A percentile compares a stretch with the other conserved stretches of the same genome.
phyloP scores from a whole-genome alignment of 2,329 filamentous ascomycete species.

The Juglanconis oblonga region DNA sequence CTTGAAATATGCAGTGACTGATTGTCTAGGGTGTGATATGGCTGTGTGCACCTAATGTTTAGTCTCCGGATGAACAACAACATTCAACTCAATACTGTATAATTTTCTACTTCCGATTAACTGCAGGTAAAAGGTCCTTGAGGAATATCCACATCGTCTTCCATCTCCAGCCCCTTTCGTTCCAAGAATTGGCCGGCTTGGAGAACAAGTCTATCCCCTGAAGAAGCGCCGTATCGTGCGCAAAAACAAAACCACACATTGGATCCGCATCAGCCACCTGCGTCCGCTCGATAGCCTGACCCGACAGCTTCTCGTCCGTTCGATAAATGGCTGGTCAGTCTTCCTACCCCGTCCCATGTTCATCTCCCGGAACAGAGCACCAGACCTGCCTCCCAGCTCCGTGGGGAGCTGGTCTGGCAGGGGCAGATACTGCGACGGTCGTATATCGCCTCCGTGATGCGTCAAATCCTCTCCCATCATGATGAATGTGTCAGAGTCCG shows the following conservation, averaged over 20 bases:
- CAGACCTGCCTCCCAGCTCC: not conserved
- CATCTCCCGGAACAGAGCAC: constrained; percentile 11
- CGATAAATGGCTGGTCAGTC: constrained; percentile 5
- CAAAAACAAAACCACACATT: constrained; percentile 19
- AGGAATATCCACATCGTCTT: constrained; percentile 21
- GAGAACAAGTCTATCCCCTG: constrained; percentile 19
- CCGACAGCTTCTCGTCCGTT: constrained; percentile 1
- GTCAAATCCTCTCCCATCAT: constrained; percentile 24
- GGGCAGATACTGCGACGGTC: constrained; percentile 19
- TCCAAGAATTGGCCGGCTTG: constrained; percentile 16
- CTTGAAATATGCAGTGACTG: too few species aligned
- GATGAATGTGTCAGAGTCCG: constrained; percentile 20
- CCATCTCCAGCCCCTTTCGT: constrained; percentile 17
- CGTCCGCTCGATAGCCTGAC: constrained; percentile 17
- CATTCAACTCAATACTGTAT: not conserved
- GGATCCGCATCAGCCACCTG: constrained; percentile 20
- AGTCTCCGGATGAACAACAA: too few species aligned
- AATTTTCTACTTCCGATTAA: not conserved
- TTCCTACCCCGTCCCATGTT: constrained; percentile 12
- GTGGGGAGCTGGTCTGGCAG: constrained; percentile 17
- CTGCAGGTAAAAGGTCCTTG: constrained; percentile 9
- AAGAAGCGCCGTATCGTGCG: constrained; percentile 20
- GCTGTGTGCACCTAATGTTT: not conserved
- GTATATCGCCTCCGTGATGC: constrained; percentile 22
- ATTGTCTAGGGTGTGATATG: too few species aligned